phyloP scores from a whole-genome alignment of 2,329 filamentous ascomycete species.

The Sporothrix inflata region DNA sequence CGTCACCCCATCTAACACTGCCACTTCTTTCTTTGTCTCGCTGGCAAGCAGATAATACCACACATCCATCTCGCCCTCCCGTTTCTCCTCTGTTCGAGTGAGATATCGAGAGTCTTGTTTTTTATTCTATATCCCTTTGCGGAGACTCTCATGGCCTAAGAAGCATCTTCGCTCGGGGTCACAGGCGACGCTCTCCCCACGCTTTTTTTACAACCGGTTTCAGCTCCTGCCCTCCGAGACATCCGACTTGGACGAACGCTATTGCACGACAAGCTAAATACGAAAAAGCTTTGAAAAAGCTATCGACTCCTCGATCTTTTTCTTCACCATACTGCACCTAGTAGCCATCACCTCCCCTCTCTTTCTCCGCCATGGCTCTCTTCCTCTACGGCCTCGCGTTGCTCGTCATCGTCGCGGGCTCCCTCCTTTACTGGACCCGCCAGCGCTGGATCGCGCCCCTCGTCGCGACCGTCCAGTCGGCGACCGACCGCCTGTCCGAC shows the following conservation, averaged over 20 bases:
- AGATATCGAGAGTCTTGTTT: slow-evolving; percentile 2
- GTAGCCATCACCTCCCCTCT: background rate
- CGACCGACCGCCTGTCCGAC: slow-evolving; percentile 43
- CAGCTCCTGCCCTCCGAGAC: slow-evolving; percentile 5
- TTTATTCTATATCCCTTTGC: background rate
- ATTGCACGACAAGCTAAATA: background rate
- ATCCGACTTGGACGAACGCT: slow-evolving; percentile 3
- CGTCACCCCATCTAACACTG: slow-evolving; percentile 20
- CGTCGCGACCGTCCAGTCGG: slow-evolving; percentile 50
- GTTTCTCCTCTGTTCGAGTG: background rate
- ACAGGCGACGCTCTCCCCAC: background rate
- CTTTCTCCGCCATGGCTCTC: slow-evolving; percentile 66
- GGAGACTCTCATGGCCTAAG: slow-evolving; percentile 22
- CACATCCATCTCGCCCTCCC: background rate
- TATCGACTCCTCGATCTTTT: background rate
- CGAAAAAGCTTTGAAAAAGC: background rate
- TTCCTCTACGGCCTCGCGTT: slow-evolving; percentile 78
- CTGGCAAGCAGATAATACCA: background rate
- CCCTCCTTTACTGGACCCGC: slow-evolving; percentile 80
- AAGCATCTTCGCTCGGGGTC: slow-evolving; percentile 6
- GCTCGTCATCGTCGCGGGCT: slow-evolving; percentile 70
- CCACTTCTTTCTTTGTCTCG: background rate
- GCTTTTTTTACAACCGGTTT: background rate
- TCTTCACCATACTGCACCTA: background rate
- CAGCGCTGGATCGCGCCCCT: slow-evolving; percentile 73